These are phyloP conservation scores for Tuber umbilicatum DNA, from an alignment of 495 filamentous ascomycete species.

Conservation along the genomic window DNA sequence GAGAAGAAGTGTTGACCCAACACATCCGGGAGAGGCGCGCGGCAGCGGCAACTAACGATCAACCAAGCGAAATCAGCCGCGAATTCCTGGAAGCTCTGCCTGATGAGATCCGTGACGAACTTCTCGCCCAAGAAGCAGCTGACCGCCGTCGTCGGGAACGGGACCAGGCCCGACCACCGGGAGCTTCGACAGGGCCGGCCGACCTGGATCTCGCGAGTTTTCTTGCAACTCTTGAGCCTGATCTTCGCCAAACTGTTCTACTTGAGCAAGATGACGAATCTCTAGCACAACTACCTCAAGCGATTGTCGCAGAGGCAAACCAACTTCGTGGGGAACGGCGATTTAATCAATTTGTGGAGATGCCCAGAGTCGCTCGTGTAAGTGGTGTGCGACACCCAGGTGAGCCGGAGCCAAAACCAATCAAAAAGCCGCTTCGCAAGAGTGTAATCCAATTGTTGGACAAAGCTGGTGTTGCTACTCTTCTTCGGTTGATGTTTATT, in stretches of 20 bases:
- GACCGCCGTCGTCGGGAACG: conserved; percentile 86
- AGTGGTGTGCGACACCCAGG: conserved; percentile 46
- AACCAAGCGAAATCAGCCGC: conserved; percentile 78
- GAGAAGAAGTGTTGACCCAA: conserved; percentile 89
- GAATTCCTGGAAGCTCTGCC: conserved; percentile 94
- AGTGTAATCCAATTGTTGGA: conserved; percentile 93
- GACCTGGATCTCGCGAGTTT: conserved; percentile 95
- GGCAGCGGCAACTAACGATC: conserved; percentile 62
- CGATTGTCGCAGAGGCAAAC: conserved; percentile 78
- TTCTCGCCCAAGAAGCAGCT: conserved; percentile 78
- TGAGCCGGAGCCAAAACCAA: conserved; percentile 43
- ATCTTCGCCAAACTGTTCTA: conserved; percentile 74
- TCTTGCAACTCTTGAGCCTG: conserved; percentile 80
- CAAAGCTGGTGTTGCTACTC: conserved; percentile 85
- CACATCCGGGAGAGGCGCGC: conserved; percentile 77
- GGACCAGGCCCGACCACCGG: conserved; percentile 59
- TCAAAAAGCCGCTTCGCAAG: conserved; percentile 65
- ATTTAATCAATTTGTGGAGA: conserved; percentile 56
- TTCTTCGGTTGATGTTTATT: conserved; percentile 95
- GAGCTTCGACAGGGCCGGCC: conserved; percentile 55
- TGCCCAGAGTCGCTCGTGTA: conserved; percentile 48
- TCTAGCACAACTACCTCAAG: conserved; percentile 74
- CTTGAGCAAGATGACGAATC: conserved; percentile 87
- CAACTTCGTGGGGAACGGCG: conserved; percentile 56
- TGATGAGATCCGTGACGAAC: conserved; percentile 77